Evolutionary conservation across 805 yeast genomes (phyloP), one percentile per base, ranked within the genome.

Genomic region (Saccharomyces jurei): DNA sequence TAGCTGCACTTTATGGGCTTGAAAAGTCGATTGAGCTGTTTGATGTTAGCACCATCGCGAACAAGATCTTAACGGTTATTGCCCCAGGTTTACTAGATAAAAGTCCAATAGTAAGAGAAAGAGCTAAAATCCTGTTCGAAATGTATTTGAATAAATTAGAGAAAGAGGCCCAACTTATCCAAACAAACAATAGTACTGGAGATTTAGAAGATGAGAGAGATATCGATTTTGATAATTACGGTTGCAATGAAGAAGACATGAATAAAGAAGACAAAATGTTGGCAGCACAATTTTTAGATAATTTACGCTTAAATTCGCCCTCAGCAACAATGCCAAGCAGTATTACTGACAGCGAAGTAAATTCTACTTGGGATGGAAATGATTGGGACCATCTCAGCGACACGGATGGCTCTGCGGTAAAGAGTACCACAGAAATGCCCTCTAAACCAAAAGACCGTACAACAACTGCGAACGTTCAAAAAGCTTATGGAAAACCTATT

Each of bases 81-180:
- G 90, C 96, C 0, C 87, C 94, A 0, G 82, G 94, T 1, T 73
- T 92, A 54, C 77, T 92, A 64, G 98, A 94, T 68, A 78, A 77
- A 52, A 85, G 89, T 10, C 71, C 74, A 5, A 78, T 80, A 52
- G 91, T 92, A 2, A 76, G 98, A 56, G 70, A 70, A 0, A 87
- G 86, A 63, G 96, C 97, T 0, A 81, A 81, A 60, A 70, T 76
- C 48, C 78, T 89, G 0, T 83, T 92, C 59, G 83, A 84, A 28
- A 54, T 77, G 28, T 86, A 87, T 63, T 73, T 86, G 63, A 69
- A 66, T 4, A 82, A 80, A 60, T 77, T 87, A 53, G 75, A 77
- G 50, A 63, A 61, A 4, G 84, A 77, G 49, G 78, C 81, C 6
- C 58, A 74, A 1, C 11, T 52, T 17, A 30, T 61, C 8, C 61